Base-by-base conservation (phyloP, 1,139 yeast species). In the Magnusiomyces paraingens region DNA sequence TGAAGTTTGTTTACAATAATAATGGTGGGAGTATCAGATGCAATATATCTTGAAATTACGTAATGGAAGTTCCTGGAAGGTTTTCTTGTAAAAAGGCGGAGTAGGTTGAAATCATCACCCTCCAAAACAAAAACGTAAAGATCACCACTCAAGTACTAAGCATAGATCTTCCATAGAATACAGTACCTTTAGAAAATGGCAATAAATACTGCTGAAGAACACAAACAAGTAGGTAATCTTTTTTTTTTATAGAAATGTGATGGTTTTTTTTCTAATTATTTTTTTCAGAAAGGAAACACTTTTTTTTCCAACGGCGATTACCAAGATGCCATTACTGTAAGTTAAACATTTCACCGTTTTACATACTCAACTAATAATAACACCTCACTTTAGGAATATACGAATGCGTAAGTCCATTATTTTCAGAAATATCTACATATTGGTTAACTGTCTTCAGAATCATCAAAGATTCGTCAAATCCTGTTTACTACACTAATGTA, bases 251-350 rank as follows among this genome's bases (percentile, higher is more conserved):
- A 11, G 14, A 3, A 12, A n/a, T 15, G 18, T 10, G 32, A 12
- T 18, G 21, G 8, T 15, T 38, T 21, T 8, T 29, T 40, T 17
- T 32, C 10, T 11, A 3, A 5, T 32, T 3, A 46, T 11, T n/a
- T 21, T 40, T 15, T 17, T 5, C 49, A 55, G 70, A 61, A 60
- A 49, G 70, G 70, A 22, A 66, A 66, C 52, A 55, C 50, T 38
- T 58, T 62, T 61, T 55, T 76, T 74, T 49, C 70, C 58, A 63
- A 74, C 71, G 59, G 75, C 54, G 68, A 70, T 60, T 64, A 69
- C 62, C 59, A 60, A 53, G 59, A 69, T 58, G 67, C 70, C 45
- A 57, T 74, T 58, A 62, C 66, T 59, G 66, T 61, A 50, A 49
- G 65, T 57, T 21, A 15, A 15, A 38, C 20, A 20, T 43, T 20